phyloP scores from a whole-genome alignment of 768 basidiomycete species.

The Tulasnella sp. region DNA sequence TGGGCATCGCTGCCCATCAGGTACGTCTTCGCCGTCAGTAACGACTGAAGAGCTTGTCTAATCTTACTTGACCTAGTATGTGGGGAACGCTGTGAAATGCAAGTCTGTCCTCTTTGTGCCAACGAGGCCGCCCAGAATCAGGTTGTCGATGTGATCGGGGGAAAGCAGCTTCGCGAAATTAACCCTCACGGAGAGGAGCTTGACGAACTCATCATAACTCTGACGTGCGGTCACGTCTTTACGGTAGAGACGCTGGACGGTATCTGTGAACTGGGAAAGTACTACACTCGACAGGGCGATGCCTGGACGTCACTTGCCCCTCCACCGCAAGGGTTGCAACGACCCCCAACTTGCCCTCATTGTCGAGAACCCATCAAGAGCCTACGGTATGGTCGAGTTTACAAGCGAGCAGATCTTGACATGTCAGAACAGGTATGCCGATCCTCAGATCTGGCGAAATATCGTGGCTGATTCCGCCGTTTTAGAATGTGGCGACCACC shows the following conservation, averaged over 20 bases:
- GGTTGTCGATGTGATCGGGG: slow-evolving; percentile 55
- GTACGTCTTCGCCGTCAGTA: slow-evolving; percentile 33
- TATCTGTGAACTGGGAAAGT: slow-evolving; percentile 42
- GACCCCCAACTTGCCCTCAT: slow-evolving; percentile 52
- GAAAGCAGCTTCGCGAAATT: slow-evolving; percentile 45
- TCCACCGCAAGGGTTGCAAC: slow-evolving; percentile 35
- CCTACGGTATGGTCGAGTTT: slow-evolving; percentile 52
- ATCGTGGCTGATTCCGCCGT: background rate
- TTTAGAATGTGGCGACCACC: slow-evolving; percentile 44
- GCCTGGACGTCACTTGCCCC: slow-evolving; percentile 40
- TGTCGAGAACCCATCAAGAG: slow-evolving; percentile 52
- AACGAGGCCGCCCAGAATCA: slow-evolving; percentile 32
- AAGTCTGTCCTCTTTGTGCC: slow-evolving; percentile 49
- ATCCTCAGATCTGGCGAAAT: background rate
- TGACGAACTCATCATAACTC: slow-evolving; percentile 51
- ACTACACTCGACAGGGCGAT: slow-evolving; percentile 39
- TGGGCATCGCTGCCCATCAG: slow-evolving; percentile 60
- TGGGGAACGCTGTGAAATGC: slow-evolving; percentile 52
- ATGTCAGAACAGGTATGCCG: slow-evolving; percentile 42
- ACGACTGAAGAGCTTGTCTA: background rate
- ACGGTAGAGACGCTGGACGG: slow-evolving; percentile 68
- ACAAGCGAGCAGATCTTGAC: slow-evolving; percentile 56
- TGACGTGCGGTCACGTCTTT: slow-evolving; percentile 56
- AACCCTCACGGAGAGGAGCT: slow-evolving; percentile 34
- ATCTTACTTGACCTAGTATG: slow-evolving; percentile 42